These are phyloP conservation scores for Closterium sp. DNA, from an alignment of 139 green algal species.

Conservation along the genomic window DNA sequence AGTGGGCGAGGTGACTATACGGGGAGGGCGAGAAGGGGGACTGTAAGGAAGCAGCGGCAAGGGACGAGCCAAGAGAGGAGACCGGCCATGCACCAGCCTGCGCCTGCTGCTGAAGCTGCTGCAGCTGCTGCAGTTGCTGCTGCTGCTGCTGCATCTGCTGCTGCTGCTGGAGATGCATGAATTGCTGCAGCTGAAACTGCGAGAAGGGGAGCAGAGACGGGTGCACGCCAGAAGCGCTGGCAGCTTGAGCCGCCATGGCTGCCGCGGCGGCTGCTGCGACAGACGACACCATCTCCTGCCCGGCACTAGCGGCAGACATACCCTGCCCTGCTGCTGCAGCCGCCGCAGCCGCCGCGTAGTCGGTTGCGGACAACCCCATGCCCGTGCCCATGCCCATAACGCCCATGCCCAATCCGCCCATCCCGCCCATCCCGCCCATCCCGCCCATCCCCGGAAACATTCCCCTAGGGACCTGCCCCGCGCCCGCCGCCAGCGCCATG, in stretches of 20 bases:
- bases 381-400: background rate
- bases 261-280: background rate
- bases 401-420: too few species aligned
- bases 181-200: background rate
- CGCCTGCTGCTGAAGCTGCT: background rate
- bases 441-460: background rate
- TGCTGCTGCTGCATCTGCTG: background rate
- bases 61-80: background rate
- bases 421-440: background rate
- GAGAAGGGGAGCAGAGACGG: background rate
- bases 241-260: background rate
- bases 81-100: too few species aligned
- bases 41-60: background rate
- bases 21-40: background rate
- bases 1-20: background rate
- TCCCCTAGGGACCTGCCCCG: background rate
- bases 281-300: background rate
- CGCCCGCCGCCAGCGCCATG: background rate
- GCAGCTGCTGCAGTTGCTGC: background rate
- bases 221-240: background rate
- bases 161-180: background rate
- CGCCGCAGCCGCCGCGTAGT: background rate
- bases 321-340: background rate
- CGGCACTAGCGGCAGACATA: background rate
- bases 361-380: background rate